Conservation (phyloP, 2,329 filamentous ascomycete genomes). For the Sporothrix curviconia region DNA sequence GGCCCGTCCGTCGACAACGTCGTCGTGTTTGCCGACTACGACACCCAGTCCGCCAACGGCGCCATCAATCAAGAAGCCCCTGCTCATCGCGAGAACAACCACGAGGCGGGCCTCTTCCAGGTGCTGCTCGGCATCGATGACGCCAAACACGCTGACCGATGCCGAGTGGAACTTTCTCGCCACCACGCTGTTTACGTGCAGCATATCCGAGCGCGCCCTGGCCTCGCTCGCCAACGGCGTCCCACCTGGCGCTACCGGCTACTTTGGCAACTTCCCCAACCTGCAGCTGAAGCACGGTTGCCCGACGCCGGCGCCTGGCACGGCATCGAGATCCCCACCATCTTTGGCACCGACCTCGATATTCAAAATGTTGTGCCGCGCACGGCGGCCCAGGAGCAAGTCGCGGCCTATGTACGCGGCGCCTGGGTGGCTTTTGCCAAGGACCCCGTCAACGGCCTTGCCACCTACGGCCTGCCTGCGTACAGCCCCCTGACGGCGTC, state of each 20-base stretch:
- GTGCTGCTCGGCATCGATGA: conserved; percentile 35
- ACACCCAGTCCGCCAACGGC: conserved; percentile 27
- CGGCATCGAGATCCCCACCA: conserved; percentile 41
- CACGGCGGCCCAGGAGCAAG: conserved; percentile 24
- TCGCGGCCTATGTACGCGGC: conserved; percentile 32
- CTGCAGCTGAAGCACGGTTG: conserved; percentile 33
- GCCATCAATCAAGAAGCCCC: conserved; percentile 35
- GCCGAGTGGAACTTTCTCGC: conserved; percentile 34
- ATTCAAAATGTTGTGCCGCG: conserved; percentile 29
- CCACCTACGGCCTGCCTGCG: conserved; percentile 31
- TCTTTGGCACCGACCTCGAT: conserved; percentile 35
- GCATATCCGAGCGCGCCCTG: conserved; percentile 33
- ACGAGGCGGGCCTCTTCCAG: conserved; percentile 27
- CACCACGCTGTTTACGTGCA: conserved; percentile 40
- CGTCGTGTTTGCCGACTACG: conserved; percentile 37
- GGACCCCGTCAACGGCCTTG: conserved; percentile 32
- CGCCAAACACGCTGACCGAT: conserved; percentile 37
- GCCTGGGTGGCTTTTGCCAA: conserved; percentile 36
- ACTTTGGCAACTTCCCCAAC: conserved; percentile 44
- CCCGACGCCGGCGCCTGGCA: conserved; percentile 43
- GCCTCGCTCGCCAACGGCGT: conserved; percentile 30
- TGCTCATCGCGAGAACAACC: conserved; percentile 37
- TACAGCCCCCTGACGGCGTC: conserved; percentile 24
- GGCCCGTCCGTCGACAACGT: conserved; percentile 36
- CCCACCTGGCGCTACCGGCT: conserved; percentile 41